phyloP scores from a whole-genome alignment of 768 basidiomycete species.

The Amylocystis lapponica region DNA sequence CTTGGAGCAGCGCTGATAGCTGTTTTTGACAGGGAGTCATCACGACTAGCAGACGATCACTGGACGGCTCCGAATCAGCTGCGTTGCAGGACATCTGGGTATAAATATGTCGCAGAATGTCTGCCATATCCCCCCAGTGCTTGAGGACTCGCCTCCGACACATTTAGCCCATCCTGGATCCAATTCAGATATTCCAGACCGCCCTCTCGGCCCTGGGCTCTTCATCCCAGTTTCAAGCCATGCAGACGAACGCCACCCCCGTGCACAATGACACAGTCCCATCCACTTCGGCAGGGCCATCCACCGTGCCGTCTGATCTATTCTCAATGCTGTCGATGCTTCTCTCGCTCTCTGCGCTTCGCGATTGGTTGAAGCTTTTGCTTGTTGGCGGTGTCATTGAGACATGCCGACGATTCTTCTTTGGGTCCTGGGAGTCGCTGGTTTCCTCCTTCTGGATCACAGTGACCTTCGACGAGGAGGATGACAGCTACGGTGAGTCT shows the following conservation, averaged over 20 bases:
- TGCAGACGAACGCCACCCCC: neutral
- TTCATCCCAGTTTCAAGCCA: neutral
- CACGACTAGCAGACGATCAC: no score
- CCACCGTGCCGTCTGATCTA: conserved; percentile 16
- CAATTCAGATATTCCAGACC: neutral
- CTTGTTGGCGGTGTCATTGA: conserved; percentile 60
- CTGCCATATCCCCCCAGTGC: no score
- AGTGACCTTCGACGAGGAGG: conserved; percentile 52
- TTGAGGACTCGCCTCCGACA: no score
- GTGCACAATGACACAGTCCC: neutral
- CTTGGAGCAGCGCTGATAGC: no score
- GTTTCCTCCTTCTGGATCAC: conserved; percentile 57
- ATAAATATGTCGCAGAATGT: no score
- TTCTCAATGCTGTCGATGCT: conserved; percentile 38
- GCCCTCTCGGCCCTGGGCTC: neutral
- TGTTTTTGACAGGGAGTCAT: no score
- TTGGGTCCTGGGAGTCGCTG: conserved; percentile 36
- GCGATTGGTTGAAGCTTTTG: conserved; percentile 61
- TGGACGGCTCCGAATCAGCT: no score
- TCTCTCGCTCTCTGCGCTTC: conserved; percentile 47
- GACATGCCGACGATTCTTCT: conserved; percentile 42
- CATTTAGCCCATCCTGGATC: neutral
- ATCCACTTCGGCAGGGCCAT: conserved; percentile 1
- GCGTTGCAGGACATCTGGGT: no score
- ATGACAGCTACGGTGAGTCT: conserved; percentile 48